Evolutionary conservation across 495 filamentous ascomycete species (phyloP), one percentile per base, ranked within the genome.

Genomic region (Parathielavia hyrcaniae): DNA sequence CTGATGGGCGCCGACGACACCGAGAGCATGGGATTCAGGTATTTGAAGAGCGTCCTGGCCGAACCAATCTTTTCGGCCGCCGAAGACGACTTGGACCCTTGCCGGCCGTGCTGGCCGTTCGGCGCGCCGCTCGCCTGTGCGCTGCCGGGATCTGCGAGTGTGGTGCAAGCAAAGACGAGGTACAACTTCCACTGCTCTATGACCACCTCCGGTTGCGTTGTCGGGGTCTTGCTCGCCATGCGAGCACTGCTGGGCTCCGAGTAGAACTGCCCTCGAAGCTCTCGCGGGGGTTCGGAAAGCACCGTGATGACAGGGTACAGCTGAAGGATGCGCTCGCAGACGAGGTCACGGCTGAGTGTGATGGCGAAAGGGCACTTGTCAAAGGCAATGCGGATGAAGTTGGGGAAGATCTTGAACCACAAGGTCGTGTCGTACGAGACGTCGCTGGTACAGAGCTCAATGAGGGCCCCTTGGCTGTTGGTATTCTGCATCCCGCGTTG

Each of bases 141-240:
- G 17, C 79, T 83, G 17, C 91, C 91, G 17, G 89, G 83, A 57
- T 90, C 92, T 32, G 86, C 91, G 30, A 99, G 78, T 0, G 95
- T 99, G 10, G 91, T 95, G 69, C 95, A 99, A 7, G 95, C 95
- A 72, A 97, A 95, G 45, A 95, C 88, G 43, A 99, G 79, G 67
- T 97, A 97, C n/a, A 97, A 75, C 71, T 96, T 97, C 92, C 92
- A 99, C 70, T 99, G 93, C 67, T 97, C 93, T 57, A 97, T 82
- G 55, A 98, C 75, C 40, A 95, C 84, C 51, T 95, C 90, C 3
- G 91, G 87, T 10, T 91, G 85, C 26, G 89, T 86, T 5, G 86
- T 87, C 34, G 85, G 86, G 44, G 66, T 83, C 50, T 80, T 75
- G 30, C 71, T 75, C n/a, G 76, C 67, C 20, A 79, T 69, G 14